These are phyloP conservation scores for Tricholomella constricta DNA, from an alignment of 768 basidiomycete genomes.

Conservation along the genomic window DNA sequence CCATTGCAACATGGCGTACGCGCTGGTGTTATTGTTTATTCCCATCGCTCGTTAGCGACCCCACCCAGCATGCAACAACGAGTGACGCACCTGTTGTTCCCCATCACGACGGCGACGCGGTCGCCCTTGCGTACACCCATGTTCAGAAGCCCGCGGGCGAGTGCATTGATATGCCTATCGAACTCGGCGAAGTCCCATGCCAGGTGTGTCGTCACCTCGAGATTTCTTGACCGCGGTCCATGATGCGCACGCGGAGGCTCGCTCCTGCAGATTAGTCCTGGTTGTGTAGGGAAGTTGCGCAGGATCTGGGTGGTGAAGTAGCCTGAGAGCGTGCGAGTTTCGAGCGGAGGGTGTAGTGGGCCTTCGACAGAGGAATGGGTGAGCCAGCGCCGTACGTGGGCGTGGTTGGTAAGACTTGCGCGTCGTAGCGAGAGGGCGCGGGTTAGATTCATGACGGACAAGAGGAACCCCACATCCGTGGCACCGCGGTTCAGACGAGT, in stretches of 20 bases:
- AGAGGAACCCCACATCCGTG: not conserved
- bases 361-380: slow-evolving; percentile 60
- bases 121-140: slow-evolving; percentile 78
- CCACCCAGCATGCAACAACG: not conserved
- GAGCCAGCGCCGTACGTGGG: slow-evolving; percentile 26
- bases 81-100: slow-evolving; percentile 70
- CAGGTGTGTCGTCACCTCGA: slow-evolving; percentile 51
- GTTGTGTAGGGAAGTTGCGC: slow-evolving; percentile 44
- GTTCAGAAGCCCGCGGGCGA: slow-evolving; percentile 67
- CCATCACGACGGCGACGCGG: slow-evolving; percentile 80
- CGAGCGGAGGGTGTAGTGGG: slow-evolving; percentile 55
- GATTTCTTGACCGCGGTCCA: slow-evolving; percentile 57
- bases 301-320: slow-evolving; percentile 65
- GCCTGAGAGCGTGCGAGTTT: slow-evolving; percentile 54
- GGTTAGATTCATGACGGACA: not conserved
- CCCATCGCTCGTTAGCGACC: not conserved
- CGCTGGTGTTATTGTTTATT: slow-evolving; percentile 39
- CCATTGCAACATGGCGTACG: slow-evolving; percentile 84
- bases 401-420: not conserved
- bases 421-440: not conserved
- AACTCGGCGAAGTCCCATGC: slow-evolving; percentile 79
- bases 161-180: slow-evolving; percentile 60
- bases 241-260: slow-evolving; percentile 62
- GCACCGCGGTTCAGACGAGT: too few relatives aligned
- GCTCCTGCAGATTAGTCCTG: slow-evolving; percentile 65